Evolutionary conservation across 2,329 filamentous ascomycete species (phyloP), one percentile per base, ranked within the genome.

Genomic region (Sclerotinia borealis): DNA sequence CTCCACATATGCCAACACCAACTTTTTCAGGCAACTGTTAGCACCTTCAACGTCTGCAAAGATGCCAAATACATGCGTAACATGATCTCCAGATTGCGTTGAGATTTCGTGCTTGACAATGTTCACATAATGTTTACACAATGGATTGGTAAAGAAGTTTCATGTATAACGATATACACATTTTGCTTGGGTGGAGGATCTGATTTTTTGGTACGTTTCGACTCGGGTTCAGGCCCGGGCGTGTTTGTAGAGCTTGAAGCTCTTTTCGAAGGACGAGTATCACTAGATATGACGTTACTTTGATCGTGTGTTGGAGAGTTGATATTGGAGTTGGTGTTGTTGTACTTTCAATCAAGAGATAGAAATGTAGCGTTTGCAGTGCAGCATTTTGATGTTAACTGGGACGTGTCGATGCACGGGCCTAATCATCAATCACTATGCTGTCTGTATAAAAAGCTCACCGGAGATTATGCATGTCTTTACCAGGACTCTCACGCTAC

Each of bases 61-160:
- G 1, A 48, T n/a, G 6, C 55, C 55, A 13, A 7, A 10, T 17
- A 36, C 4, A 0, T 37, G 41, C 11, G 15, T 7, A 17, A 6
- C n/a, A n/a, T 55, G n/a, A 9, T 25, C 5, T 4, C 2, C 29
- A 36, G 36, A 55, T 55, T 25, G 25, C 29, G 22, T 25, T 22
- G 27, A 6, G 2, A 5, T 9, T 7, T 59, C 41, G 8, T 47
- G 27, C 11, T 36, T 10, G 27, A 59, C 55, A 6, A 59, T 25
- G 27, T 59, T 37, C 15, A 59, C 43, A n/a, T 59, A 59, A 37
- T 25, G 27, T 59, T 37, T 15, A 59, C 43, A n/a, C 48, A 59
- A 37, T 48, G 55, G 5, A 34, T 45, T 25, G 55, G 29, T 25
- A 41, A 25, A 17, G 51, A 39, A 10, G 15, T 39, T 39, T 54